These are phyloP conservation scores for Penicillium cataractarum DNA, from an alignment of 495 filamentous ascomycete genomes.

Conservation along the genomic window DNA sequence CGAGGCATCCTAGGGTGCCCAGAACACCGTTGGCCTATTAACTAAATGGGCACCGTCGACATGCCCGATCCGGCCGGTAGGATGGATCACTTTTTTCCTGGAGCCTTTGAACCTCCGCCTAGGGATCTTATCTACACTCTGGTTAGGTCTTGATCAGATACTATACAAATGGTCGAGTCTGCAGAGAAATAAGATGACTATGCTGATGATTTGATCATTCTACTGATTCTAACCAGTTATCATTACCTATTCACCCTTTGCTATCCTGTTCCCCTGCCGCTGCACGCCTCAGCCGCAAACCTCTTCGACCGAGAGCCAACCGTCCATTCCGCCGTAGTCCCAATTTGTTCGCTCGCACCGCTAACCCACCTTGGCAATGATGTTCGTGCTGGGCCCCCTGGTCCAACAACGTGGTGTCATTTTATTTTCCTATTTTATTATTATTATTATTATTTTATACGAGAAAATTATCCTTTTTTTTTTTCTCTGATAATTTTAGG, in stretches of 20 bases:
- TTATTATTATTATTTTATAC: not conserved
- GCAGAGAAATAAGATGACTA: not conserved
- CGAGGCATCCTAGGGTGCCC: not conserved
- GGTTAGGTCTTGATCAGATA: not conserved
- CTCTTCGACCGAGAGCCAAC: not conserved
- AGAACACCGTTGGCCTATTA: not conserved
- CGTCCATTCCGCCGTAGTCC: constrained; percentile 1
- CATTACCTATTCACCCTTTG: not conserved
- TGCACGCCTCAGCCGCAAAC: constrained; percentile 34
- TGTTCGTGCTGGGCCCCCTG: not conserved
- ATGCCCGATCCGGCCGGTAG: not conserved
- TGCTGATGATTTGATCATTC: not conserved
- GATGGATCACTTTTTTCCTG: not conserved
- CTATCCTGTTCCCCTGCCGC: constrained; percentile 7
- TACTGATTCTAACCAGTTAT: not conserved
- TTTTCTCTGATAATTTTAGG: constrained; percentile 16
- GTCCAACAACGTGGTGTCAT: constrained; percentile 18
- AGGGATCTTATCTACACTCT: too few species aligned
- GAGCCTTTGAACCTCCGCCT: constrained; percentile 11
- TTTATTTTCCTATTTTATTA: constrained; percentile 4
- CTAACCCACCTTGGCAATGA: constrained; percentile 8
- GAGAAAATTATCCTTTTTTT: not conserved
- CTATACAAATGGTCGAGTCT: not conserved
- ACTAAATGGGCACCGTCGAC: not conserved
- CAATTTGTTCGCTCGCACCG: not conserved